A percentile compares a stretch with the other conserved stretches of the same genome.
Conservation (phyloP, 2,329 filamentous ascomycete species). For the Fusarium protoensiforme region DNA sequence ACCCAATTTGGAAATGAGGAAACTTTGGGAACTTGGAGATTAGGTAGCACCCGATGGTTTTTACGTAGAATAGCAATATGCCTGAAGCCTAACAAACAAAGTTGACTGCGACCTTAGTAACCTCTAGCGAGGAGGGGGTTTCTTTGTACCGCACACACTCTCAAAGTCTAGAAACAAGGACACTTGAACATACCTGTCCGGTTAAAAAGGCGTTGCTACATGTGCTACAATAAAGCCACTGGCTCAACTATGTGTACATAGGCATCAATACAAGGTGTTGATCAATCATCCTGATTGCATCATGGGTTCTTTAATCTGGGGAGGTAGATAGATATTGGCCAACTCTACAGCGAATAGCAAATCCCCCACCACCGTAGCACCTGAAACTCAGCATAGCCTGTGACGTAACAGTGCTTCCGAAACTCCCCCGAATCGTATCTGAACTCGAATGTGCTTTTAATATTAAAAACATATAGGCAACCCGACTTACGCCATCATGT, state of each 20-base stretch:
- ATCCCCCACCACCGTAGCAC: neutral
- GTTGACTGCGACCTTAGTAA: neutral
- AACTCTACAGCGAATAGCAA: neutral
- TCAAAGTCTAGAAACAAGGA: neutral
- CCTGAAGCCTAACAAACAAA: neutral
- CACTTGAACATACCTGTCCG: neutral
- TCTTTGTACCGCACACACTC: neutral
- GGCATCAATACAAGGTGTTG: neutral
- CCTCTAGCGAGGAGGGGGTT: neutral
- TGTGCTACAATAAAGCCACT: neutral
- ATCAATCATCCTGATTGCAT: neutral
- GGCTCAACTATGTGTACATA: neutral
- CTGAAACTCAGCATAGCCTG: neutral
- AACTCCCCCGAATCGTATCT: neutral
- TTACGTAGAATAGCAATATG: neutral
- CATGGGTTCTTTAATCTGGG: neutral
- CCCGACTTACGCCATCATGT: slow-evolving; percentile 32
- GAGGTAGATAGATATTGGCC: neutral
- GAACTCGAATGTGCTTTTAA: slow-evolving; percentile 9
- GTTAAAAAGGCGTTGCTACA: neutral
- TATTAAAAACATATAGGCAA: slow-evolving; percentile 34
- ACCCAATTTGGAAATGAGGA: neutral
- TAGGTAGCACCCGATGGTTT: neutral
- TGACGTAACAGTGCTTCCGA: neutral
- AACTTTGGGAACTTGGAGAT: neutral